Conservation (phyloP, 2,329 filamentous ascomycete genomes). For the Cytospora chrysosperma region DNA sequence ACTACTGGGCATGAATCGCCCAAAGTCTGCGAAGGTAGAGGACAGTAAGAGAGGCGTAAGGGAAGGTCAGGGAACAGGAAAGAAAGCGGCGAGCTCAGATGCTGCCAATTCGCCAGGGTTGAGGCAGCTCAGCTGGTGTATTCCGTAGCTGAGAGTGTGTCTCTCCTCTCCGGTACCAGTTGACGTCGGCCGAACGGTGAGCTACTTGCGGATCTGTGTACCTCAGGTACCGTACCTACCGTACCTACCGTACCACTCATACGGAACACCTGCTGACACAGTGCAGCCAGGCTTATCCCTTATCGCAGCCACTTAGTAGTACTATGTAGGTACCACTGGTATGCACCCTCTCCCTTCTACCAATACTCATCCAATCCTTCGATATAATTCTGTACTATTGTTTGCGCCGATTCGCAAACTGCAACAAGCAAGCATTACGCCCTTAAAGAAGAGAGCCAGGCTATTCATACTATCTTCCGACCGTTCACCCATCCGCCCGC, state of each 20-base stretch:
- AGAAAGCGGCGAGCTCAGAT: neutral
- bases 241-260: too few species aligned
- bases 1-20: neutral
- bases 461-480: too few species aligned
- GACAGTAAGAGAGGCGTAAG: neutral
- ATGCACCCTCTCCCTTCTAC: too few species aligned
- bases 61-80: neutral
- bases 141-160: neutral
- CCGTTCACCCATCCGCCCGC: neutral
- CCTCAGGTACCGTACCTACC: neutral
- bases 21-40: neutral
- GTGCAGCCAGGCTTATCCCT: neutral
- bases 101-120: neutral
- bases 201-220: neutral
- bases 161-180: neutral
- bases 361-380: neutral
- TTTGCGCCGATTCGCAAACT: conserved; percentile 19
- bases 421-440: neutral
- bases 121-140: neutral
- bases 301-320: too few species aligned
- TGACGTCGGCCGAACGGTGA: neutral
- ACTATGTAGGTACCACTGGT: too few species aligned
- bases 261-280: too few species aligned
- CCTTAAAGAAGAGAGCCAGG: neutral
- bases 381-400: neutral